Evolutionary conservation across 106 monocot species (phyloP), one percentile per base, ranked within the genome.

Genomic region (Dendrobium catenatum): DNA sequence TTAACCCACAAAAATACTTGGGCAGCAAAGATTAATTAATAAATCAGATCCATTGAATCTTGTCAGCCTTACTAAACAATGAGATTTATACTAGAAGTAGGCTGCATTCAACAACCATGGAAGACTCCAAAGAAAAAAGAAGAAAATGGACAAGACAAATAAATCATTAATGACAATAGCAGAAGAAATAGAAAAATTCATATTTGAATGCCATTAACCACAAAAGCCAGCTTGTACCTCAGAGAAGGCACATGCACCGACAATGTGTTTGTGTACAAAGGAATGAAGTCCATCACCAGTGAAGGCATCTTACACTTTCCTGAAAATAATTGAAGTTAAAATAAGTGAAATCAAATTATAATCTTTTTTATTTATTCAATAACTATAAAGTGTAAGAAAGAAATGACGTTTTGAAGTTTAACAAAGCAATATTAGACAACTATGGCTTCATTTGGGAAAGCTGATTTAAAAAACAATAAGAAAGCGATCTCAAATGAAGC

Each of bases 231-330:
- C 1, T 72, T 64, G 33, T 85, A 97, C 97, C 92, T 97, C 97
- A 64, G 97, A 97, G 72, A 94, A 97, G 33, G 97, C 90, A 88
- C 97, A 97, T 44, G 97, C 88, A 51, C 94, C 89, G 24, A 97
- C 94, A 75, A 97, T 97, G 82, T 97, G 92, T 66, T 94, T 97
- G 82, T 94, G 97, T 80, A 92, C 97, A 84, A 97, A 97, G 2
- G 94, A 92, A 84, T 94, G 92, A 6, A 94, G 47, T 74, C 88
- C 92, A 72, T 92, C 92, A 40, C 97, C 97, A 48, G 85, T 88
- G 79, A 97, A 82, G 9, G 97, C 97, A 87, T 97, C 97, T 94
- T 94, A 97, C 81, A 97, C 80, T 91, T 94, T 97, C 79, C 96
- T 97, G 87, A 56, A 88, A 77, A 79, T 54, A n/a, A 54, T 24